Evolutionary conservation across 768 basidiomycete species (phyloP).

Genomic region (Mycena metata): DNA sequence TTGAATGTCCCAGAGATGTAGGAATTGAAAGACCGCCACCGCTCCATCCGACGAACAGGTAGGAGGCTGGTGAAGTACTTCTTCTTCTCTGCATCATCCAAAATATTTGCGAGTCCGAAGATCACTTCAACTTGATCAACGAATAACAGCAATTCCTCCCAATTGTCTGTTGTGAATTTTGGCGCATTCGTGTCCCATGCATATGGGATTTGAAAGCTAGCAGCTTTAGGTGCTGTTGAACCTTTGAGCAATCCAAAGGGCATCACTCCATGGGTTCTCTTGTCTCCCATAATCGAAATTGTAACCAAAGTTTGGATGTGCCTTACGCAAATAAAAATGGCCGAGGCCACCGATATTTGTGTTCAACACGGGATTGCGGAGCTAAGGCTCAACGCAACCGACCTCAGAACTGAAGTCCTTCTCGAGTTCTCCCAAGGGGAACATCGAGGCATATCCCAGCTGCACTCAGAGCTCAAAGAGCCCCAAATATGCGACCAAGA

Average conservation of each 20-base stretch:
- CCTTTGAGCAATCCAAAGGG: slow-evolving; percentile 7
- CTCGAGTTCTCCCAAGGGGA: too few relatives aligned
- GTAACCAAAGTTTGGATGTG: too few relatives aligned
- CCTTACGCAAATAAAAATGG: too few relatives aligned
- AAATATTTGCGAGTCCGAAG: slow-evolving; percentile 7
- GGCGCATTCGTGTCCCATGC: slow-evolving; percentile 12
- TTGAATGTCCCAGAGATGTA: slow-evolving; percentile 1
- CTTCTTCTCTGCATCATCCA: slow-evolving; percentile 2
- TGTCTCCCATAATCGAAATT: too few relatives aligned
- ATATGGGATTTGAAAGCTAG: slow-evolving; percentile 10
- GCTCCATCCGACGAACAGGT: not conserved
- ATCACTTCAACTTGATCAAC: slow-evolving; percentile 15
- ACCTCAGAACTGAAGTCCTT: too few relatives aligned
- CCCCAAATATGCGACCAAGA: not conserved
- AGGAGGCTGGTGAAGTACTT: slow-evolving; percentile 6
- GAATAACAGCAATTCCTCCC: slow-evolving; percentile 8
- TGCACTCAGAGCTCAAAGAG: too few relatives aligned
- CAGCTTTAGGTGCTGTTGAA: too few relatives aligned
- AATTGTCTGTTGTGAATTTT: slow-evolving; percentile 17
- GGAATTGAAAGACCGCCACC: not conserved
- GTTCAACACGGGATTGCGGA: too few relatives aligned
- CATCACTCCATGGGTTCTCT: too few relatives aligned
- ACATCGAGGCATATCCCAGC: too few relatives aligned
- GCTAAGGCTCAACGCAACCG: too few relatives aligned
- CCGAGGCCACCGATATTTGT: too few relatives aligned